Percentiles rank a stretch among this genome's conserved stretches.
These are phyloP conservation scores for Linderina pennispora DNA, from an alignment of 192 early-diverging fungal genomes.

Conservation along the genomic window DNA sequence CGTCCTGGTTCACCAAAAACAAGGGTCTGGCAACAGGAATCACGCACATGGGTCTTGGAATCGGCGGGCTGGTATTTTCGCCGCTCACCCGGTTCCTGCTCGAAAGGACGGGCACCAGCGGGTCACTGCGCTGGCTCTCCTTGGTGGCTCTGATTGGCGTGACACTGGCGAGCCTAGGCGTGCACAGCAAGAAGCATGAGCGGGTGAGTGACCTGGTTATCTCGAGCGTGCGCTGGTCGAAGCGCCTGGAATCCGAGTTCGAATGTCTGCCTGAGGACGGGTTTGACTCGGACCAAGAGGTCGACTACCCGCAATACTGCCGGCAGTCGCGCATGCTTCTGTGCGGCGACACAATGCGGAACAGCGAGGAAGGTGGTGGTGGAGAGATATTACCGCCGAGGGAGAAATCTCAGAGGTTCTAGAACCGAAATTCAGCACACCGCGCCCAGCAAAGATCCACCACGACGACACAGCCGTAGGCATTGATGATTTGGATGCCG, in stretches of 20 bases:
- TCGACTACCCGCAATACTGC: conserved; percentile 14
- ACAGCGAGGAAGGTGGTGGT: too few species aligned
- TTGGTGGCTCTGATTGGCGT: conserved; percentile 31
- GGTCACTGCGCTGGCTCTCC: conserved; percentile 40
- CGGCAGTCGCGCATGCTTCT: conserved; percentile 8
- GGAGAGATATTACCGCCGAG: neutral
- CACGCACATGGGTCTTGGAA: conserved; percentile 60
- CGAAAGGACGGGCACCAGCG: conserved; percentile 34
- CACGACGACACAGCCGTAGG: too few species aligned
- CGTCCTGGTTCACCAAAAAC: conserved; percentile 60
- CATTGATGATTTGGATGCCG: too few species aligned
- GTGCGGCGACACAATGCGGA: too few species aligned
- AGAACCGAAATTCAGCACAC: too few species aligned
- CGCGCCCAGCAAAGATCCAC: too few species aligned
- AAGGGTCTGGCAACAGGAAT: conserved; percentile 59
- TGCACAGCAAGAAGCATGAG: conserved; percentile 28
- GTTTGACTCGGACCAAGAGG: conserved; percentile 13
- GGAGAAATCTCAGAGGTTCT: too few species aligned
- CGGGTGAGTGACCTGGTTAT: conserved; percentile 17
- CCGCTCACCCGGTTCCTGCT: conserved; percentile 47
- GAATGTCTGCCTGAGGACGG: conserved; percentile 9
- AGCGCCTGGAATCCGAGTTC: conserved; percentile 20
- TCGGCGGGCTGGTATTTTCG: conserved; percentile 56
- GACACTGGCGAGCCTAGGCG: conserved; percentile 25
- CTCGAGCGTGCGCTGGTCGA: conserved; percentile 28